Conservation (phyloP, 495 filamentous ascomycete species). For the Xylaria acuta region DNA sequence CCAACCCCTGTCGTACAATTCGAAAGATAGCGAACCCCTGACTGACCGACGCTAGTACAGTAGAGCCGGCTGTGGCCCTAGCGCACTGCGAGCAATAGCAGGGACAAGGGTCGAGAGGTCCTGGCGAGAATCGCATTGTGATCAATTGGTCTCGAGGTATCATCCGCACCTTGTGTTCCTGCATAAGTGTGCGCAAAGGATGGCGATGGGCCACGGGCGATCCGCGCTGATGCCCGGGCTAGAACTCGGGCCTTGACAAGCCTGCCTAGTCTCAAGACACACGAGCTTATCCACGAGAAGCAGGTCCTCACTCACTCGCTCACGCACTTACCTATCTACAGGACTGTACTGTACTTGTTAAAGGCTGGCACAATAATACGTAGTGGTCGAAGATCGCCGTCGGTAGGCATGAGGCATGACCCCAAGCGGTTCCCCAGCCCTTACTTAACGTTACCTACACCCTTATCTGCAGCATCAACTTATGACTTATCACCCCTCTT, state of each 20-base stretch:
- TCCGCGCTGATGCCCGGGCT: too few species aligned
- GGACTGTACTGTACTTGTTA: too few species aligned
- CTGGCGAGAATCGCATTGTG: neutral
- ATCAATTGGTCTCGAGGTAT: slow-evolving; percentile 20
- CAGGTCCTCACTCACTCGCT: neutral
- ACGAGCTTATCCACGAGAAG: slow-evolving; percentile 13
- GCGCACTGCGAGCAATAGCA: neutral
- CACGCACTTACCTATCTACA: too few species aligned
- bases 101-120: neutral
- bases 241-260: neutral
- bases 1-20: slow-evolving; percentile 7
- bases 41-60: slow-evolving; percentile 3
- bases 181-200: slow-evolving; percentile 11
- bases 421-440: neutral
- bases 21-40: slow-evolving; percentile 1
- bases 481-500: neutral
- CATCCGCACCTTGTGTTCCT: slow-evolving; percentile 7
- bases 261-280: neutral
- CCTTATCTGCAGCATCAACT: neutral
- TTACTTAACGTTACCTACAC: neutral
- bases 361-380: neutral
- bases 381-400: neutral
- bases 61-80: slow-evolving; percentile 1
- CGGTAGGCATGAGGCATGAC: neutral
- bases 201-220: neutral